A percentile compares a stretch with the other conserved stretches of the same genome.
Conservation (phyloP, 1,139 yeast species). For the Debaryomyces fabryi region DNA sequence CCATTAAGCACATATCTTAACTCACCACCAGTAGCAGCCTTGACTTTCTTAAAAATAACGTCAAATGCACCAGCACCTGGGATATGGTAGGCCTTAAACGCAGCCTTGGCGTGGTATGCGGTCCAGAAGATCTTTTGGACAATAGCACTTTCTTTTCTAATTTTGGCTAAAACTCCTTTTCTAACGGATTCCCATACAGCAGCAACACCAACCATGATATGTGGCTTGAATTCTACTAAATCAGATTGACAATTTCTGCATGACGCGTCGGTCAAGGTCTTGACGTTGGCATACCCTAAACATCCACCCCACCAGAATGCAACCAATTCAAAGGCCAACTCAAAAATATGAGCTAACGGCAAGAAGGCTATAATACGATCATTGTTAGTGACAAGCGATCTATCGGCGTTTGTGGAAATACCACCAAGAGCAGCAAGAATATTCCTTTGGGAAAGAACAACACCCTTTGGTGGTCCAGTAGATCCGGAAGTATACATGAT, state of each 20-base stretch:
- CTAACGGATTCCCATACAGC: slow-evolving; percentile 98
- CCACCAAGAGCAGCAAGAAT: slow-evolving; percentile 87
- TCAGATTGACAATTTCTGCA: slow-evolving; percentile 88
- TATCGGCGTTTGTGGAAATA: slow-evolving; percentile 63
- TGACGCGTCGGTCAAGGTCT: slow-evolving; percentile 83
- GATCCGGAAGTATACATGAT: slow-evolving; percentile 99
- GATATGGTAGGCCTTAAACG: slow-evolving; percentile 61
- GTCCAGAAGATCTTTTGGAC: slow-evolving; percentile 88
- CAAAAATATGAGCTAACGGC: slow-evolving; percentile 96
- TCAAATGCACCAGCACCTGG: slow-evolving; percentile 71
- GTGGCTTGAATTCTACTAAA: slow-evolving; percentile 83
- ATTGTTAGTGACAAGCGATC: slow-evolving; percentile 49
- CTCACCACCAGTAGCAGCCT: slow-evolving; percentile 94
- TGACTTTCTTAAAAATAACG: slow-evolving; percentile 81
- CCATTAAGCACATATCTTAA: slow-evolving; percentile 79
- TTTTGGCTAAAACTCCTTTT: slow-evolving; percentile 84
- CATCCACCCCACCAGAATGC: slow-evolving; percentile 88
- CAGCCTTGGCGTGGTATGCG: slow-evolving; percentile 73
- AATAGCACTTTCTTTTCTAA: slow-evolving; percentile 64
- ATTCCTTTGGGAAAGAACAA: slow-evolving; percentile 76
- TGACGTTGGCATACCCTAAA: slow-evolving; percentile 90
- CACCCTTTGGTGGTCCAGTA: slow-evolving; percentile 98
- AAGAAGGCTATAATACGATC: slow-evolving; percentile 85
- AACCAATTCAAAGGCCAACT: slow-evolving; percentile 81
- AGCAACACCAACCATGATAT: slow-evolving; percentile 97